These are phyloP conservation scores for Sarocladium brachiariae DNA, from an alignment of 2,329 filamentous ascomycete species.

Conservation along the genomic window DNA sequence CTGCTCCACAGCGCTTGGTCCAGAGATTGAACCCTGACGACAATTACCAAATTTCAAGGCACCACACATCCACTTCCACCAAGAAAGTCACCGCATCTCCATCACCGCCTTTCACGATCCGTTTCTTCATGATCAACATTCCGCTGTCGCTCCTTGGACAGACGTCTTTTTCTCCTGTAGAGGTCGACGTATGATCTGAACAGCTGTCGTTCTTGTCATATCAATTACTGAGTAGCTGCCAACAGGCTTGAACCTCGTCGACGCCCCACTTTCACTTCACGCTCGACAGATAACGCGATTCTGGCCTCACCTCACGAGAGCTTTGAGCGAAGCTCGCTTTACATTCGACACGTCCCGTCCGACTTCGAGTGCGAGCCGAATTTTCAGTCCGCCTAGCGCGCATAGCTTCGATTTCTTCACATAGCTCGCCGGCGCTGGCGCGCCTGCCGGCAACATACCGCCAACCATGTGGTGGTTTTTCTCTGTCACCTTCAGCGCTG, in stretches of 20 bases:
- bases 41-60: slow-evolving; percentile 2
- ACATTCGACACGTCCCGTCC: no score
- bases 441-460: slow-evolving; percentile 23
- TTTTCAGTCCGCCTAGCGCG: neutral
- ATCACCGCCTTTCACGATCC: slow-evolving; percentile 7
- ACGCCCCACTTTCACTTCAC: neutral
- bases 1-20: neutral
- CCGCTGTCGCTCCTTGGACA: neutral
- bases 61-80: slow-evolving; percentile 3
- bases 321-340: neutral
- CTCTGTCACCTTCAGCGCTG: slow-evolving; percentile 68
- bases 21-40: slow-evolving; percentile 6
- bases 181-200: no score
- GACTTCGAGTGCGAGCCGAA: neutral
- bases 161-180: neutral
- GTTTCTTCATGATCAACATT: neutral
- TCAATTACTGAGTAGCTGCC: no score
- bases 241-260: no score
- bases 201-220: no score
- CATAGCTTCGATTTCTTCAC: neutral
- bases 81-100: slow-evolving; percentile 4
- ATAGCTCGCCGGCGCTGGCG: slow-evolving; percentile 9
- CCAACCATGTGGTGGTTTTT: slow-evolving; percentile 73
- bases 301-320: neutral
- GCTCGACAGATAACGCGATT: slow-evolving; percentile 1